phyloP scores from a whole-genome alignment of 805 yeast species.

The Metschnikowia henanensis region DNA sequence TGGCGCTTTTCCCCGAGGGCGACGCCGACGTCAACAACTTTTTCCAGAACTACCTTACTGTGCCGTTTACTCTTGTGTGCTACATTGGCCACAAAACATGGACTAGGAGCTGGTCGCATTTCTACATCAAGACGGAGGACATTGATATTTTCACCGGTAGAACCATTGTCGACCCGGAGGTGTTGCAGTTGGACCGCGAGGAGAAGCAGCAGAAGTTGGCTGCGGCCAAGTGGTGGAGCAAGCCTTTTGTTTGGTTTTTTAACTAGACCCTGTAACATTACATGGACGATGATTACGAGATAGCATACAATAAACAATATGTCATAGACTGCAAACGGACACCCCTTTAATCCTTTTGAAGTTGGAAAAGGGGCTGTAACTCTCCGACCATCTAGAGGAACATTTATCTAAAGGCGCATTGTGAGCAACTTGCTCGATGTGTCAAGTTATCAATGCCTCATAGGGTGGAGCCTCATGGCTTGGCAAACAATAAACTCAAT shows the following conservation, averaged over 20 bases:
- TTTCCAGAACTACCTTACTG: conserved; percentile 29
- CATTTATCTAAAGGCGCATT: too few species aligned
- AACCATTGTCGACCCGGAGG: conserved; percentile 24
- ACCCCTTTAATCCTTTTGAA: too few species aligned
- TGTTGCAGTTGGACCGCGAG: conserved; percentile 25
- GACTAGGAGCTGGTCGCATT: conserved; percentile 23
- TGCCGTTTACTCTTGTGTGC: conserved; percentile 23
- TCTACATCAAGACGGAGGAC: conserved; percentile 21
- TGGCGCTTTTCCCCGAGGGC: conserved; percentile 38
- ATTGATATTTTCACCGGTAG: conserved; percentile 24
- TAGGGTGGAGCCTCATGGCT: too few species aligned
- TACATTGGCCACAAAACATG: conserved; percentile 26
- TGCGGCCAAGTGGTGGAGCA: conserved; percentile 17
- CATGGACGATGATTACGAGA: conserved; percentile 4
- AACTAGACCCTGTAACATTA: conserved; percentile 7
- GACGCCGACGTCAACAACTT: conserved; percentile 27
- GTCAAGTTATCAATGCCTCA: too few species aligned
- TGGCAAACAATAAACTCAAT: too few species aligned
- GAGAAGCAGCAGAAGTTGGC: conserved; percentile 19
- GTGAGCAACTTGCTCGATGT: too few species aligned
- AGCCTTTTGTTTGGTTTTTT: conserved; percentile 20
- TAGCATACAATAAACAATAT: neutral
- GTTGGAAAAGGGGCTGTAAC: too few species aligned
- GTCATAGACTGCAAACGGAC: neutral
- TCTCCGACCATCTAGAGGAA: too few species aligned